phyloP scores from a whole-genome alignment of 2,329 filamentous ascomycete genomes.

The Volutella citrinella region DNA sequence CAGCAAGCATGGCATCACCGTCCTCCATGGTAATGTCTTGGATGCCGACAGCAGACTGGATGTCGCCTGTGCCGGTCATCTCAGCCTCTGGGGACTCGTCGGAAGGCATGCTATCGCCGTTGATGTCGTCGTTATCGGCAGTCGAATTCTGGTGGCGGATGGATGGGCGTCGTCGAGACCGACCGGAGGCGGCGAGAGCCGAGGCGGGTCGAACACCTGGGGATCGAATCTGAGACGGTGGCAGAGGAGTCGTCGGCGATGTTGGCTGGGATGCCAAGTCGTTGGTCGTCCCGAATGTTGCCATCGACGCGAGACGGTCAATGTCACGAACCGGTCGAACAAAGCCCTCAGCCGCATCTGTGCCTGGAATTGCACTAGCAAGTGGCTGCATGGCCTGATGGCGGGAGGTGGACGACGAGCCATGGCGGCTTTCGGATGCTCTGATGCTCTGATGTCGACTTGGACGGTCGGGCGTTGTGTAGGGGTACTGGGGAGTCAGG shows the following conservation, averaged over 20 bases:
- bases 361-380: constrained; percentile 62
- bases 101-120: constrained; percentile 78
- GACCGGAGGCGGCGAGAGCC: constrained; percentile 48
- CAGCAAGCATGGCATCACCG: constrained; percentile 73
- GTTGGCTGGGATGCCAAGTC: constrained; percentile 84
- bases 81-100: constrained; percentile 74
- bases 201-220: constrained; percentile 53
- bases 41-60: constrained; percentile 80
- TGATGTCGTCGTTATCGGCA: constrained; percentile 83
- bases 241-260: constrained; percentile 81
- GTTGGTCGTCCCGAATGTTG: constrained; percentile 63
- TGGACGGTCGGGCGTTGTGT: constrained; percentile 21
- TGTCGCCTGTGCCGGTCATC: constrained; percentile 75
- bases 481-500: constrained; percentile 19
- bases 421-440: constrained; percentile 48
- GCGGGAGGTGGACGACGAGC: constrained; percentile 47
- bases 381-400: constrained; percentile 60
- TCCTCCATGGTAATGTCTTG: constrained; percentile 80
- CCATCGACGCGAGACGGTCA: constrained; percentile 81
- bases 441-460: constrained; percentile 50
- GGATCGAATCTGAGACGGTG: constrained; percentile 58
- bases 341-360: constrained; percentile 70
- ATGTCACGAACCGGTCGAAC: constrained; percentile 77
- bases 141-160: constrained; percentile 90
- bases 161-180: constrained; percentile 70